Base-by-base conservation (phyloP, 2,329 filamentous ascomycete genomes). In the Aureobasidium subglaciale region DNA sequence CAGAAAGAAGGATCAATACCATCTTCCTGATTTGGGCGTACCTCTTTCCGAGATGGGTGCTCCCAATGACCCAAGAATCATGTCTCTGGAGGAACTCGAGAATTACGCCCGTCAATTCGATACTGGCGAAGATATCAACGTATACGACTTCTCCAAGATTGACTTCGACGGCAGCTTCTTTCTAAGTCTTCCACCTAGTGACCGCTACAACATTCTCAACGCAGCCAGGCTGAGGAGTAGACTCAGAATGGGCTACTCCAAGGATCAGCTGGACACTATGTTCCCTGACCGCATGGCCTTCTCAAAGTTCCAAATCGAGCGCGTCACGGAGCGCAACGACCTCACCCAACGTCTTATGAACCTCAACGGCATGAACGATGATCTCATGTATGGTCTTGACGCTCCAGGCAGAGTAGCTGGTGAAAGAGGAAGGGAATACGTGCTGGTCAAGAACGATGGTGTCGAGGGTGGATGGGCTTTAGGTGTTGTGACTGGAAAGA, bases 251-350 rank as follows among this genome's bases (percentile, higher is more conserved):
- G 93, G 93, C 0, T 82, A 96, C 64, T 95, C 89, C 56, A 97
- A 97, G 70, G 92, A 99, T 61, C 93, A 99, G 71, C 73, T 99
- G 13, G 91, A 97, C 62, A 82, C 79, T 42, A 99, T 99, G 93
- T 99, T 99, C 68, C 92, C 93, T 0, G 87, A 99, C 68, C 84
- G 93, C 24, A 96, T 99, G 90, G 93, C 87, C 0, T 99, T 99
- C 67, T 96, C 91, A 1, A 86, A 80, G 59, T 99, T 99, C 66
- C 93, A 99, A 70, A 96, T 99, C 57, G 93, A 97, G 67, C 79
- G 93, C 57, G 95, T 97, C 10, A 83, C 81, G 62, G 92, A 99
- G 72, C 80, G 95, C 48, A 99, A 99, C 65, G 88, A 96, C 60
- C 78, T 99, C 27, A 99, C 95, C 0, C 93, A 99, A 68, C 81